phyloP scores from a whole-genome alignment of 805 yeast species.

The Saturnispora bothae region DNA sequence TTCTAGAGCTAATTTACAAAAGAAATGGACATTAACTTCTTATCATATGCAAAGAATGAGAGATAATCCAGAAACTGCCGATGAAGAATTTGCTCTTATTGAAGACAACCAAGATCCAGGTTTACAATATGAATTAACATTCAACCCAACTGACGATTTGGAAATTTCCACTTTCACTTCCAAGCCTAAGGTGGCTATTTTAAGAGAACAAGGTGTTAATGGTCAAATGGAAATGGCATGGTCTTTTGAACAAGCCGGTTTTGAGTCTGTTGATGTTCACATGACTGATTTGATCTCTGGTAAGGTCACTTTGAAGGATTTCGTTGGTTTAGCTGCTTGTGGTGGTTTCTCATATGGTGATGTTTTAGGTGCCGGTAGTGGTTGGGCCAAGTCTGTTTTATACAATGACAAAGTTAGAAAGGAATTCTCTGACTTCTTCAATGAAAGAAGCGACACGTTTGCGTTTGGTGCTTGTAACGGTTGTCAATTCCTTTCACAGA shows the following conservation, averaged over 20 bases:
- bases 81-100: constrained; percentile 70
- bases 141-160: constrained; percentile 43
- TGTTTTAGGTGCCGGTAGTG: constrained; percentile 96
- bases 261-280: constrained; percentile 88
- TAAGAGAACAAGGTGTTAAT: constrained; percentile 97
- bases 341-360: constrained; percentile 99
- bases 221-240: constrained; percentile 98
- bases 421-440: constrained; percentile 75
- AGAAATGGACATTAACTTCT: constrained; percentile 80
- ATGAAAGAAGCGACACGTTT: constrained; percentile 81
- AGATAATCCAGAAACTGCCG: constrained; percentile 87
- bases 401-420: constrained; percentile 67
- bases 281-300: constrained; percentile 87
- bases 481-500: constrained; percentile 87
- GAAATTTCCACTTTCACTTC: constrained; percentile 27
- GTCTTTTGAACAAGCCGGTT: constrained; percentile 91
- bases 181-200: constrained; percentile 85
- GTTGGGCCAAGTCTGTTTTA: constrained; percentile 96
- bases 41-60: constrained; percentile 83
- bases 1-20: constrained; percentile 65
- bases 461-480: constrained; percentile 99
- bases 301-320: constrained; percentile 58
- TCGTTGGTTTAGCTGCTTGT: constrained; percentile 94
- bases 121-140: constrained; percentile 69
- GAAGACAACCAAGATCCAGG: constrained; percentile 85